Conservation (phyloP, 306 rosid species). For the Gastrolobium bilobum region DNA sequence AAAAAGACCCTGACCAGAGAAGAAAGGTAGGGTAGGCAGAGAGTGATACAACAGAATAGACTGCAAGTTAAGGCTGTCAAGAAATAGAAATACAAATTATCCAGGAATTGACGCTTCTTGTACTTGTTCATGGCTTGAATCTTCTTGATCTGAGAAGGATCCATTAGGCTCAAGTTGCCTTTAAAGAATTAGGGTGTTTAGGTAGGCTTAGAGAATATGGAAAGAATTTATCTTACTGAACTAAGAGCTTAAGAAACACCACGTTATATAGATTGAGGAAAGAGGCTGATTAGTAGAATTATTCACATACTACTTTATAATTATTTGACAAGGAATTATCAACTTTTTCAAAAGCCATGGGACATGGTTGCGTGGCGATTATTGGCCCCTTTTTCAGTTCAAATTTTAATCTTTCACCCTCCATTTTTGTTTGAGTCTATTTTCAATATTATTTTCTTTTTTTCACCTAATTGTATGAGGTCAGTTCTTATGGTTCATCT, state of each 20-base stretch:
- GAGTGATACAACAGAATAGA: constrained; percentile 54
- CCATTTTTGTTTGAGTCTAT: constrained; percentile 24
- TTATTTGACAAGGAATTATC: constrained; percentile 45
- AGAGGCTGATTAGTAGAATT: constrained; percentile 46
- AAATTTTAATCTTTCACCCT: constrained; percentile 39
- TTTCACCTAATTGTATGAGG: neutral
- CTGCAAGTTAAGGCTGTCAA: constrained; percentile 46
- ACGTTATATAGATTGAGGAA: constrained; percentile 48
- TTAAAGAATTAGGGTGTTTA: neutral
- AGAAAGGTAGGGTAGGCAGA: constrained; percentile 51
- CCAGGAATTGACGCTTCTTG: constrained; percentile 45
- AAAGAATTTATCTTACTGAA: constrained; percentile 39
- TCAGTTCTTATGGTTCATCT: neutral
- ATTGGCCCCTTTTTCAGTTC: constrained; percentile 48
- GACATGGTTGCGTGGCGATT: constrained; percentile 58
- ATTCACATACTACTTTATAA: constrained; percentile 50
- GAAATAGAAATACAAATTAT: constrained; percentile 52
- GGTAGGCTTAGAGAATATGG: constrained; percentile 29
- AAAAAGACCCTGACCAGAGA: constrained; percentile 33
- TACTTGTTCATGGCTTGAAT: constrained; percentile 56
- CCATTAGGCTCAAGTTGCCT: constrained; percentile 48
- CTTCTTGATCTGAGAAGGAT: constrained; percentile 57
- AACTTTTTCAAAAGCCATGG: constrained; percentile 55
- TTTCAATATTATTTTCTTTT: constrained; percentile 10
- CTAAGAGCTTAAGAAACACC: constrained; percentile 39